Conservation (phyloP, 257 asterid genomes). For the Rehmannia glutinosa region DNA sequence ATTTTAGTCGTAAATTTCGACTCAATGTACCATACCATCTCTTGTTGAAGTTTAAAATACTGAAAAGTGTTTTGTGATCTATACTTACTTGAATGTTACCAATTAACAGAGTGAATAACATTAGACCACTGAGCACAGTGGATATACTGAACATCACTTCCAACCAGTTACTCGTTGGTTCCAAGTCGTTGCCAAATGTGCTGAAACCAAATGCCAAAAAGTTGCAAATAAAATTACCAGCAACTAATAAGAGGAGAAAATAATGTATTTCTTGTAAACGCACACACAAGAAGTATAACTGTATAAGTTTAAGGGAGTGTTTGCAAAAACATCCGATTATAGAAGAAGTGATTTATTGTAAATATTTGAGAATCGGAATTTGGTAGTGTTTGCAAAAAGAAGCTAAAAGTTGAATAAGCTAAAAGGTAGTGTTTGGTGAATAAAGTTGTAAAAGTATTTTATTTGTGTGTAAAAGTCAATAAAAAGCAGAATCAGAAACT, state of each 20-base stretch:
- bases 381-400: too few species aligned
- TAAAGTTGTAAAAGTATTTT: too few species aligned
- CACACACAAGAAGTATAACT: neutral
- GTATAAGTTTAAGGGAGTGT: too few species aligned
- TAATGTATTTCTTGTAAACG: neutral
- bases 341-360: too few species aligned
- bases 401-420: too few species aligned
- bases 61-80: neutral
- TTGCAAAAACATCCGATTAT: too few species aligned
- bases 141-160: conserved; percentile 86
- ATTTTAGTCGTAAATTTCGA: neutral
- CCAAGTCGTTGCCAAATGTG: conserved; percentile 90
- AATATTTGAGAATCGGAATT: too few species aligned
- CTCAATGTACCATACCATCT: neutral
- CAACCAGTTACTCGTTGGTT: conserved; percentile 88
- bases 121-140: conserved; percentile 77
- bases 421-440: too few species aligned
- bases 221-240: neutral
- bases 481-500: too few species aligned
- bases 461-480: too few species aligned
- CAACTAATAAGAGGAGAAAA: neutral
- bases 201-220: conserved; percentile 34
- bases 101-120: conserved; percentile 83
- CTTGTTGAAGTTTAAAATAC: neutral
- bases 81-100: conserved; percentile 85